Evolutionary conservation across 108 stramenopile genomes (phyloP), one percentile per base, ranked within the genome.

Genomic region (Seminavis robusta): DNA sequence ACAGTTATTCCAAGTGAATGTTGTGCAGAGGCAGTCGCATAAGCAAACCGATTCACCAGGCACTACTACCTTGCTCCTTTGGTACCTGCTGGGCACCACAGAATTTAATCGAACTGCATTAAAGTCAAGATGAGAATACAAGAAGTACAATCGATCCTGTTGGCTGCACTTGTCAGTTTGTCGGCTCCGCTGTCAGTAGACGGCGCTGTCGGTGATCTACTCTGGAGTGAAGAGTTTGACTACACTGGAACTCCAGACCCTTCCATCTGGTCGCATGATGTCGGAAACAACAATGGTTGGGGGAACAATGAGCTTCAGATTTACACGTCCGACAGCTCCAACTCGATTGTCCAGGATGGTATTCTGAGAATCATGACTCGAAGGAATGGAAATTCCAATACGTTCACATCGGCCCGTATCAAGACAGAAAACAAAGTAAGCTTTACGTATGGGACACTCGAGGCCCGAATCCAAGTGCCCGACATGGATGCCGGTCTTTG

Each of bases 271-370:
- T 30, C 30, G 3, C 56, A 50, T 28, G 53, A 64, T 19, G 16
- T 55, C 8, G 63, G 63, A 6, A 17, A 26, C 19, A n/a, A n/a
- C n/a, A 41, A 53, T 17, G 53, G 53, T n/a, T 64, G 63, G 63
- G 63, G 63, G 13, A 64, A 64, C 41, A 13, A 17, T n/a, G 63
- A 64, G 26, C 63, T 64, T 4, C 53, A 64, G 31, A 42, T 27
- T 10, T 64, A 64, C 39, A 28, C 26, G 15, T 15, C 15, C 1
- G 53, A 64, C 4, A n/a, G n/a, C n/a, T n/a, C n/a, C n/a, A 42
- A 30, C 20, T 36, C 23, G 4, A 47, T 31, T 56, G 42, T 55
- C 38, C 26, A 41, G 7, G 19, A 24, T 23, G 54, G 54, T 2
- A 24, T 21, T 3, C 23, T 40, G 3, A 15, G 39, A 9, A 52